Base-by-base conservation (phyloP, 495 filamentous ascomycete genomes). In the Aspergillus indologenus region DNA sequence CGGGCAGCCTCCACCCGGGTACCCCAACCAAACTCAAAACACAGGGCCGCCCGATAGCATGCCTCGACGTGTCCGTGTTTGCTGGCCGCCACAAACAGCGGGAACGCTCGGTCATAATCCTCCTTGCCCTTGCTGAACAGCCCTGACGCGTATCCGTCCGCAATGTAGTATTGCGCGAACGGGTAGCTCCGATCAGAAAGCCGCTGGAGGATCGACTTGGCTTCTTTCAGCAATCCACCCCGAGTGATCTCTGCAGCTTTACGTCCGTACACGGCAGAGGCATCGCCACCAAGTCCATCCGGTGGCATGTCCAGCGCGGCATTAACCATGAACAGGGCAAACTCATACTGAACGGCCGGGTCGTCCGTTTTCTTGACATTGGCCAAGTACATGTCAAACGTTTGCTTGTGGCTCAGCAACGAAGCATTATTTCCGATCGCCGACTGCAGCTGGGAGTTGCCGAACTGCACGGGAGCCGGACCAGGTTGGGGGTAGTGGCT, bases 21-120 rank as follows among this genome's bases (percentile, higher is more conserved):
- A 20, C 94, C 94, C 94, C 95, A 98, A 60, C 92, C 95, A 74
- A 96, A 98, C 68, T 99, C 94, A 74, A 96, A 97, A 77, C 93
- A 98, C 40, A 99, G 77, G 4, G 89, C 94, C 48, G 93, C 87
- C 53, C 94, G 88, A 74, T 96, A 99, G 45, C 87, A 93, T 24
- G 95, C 92, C 75, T 99, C 94, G 26, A 95, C 90, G 68, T 99
- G 94, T 29, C 94, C 95, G 71, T 97, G 95, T 75, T 98, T 99
- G 70, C 90, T 91, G 14, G 95, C 95, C 1, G 93, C 84, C 31
- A 96, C 79, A 68, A 99, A 99, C 7, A 97, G 84, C 0, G 89
- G 85, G 65, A 97, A 98, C 1, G 93, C 92, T 12, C 86, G 85
- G 59, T 94, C 91, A 64, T 93, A 87, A 71, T 98, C 95, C 65